Evolutionary conservation across 2,329 filamentous ascomycete species (phyloP), one percentile per base, ranked within the genome.

Genomic region (Leptodontidium sp.): DNA sequence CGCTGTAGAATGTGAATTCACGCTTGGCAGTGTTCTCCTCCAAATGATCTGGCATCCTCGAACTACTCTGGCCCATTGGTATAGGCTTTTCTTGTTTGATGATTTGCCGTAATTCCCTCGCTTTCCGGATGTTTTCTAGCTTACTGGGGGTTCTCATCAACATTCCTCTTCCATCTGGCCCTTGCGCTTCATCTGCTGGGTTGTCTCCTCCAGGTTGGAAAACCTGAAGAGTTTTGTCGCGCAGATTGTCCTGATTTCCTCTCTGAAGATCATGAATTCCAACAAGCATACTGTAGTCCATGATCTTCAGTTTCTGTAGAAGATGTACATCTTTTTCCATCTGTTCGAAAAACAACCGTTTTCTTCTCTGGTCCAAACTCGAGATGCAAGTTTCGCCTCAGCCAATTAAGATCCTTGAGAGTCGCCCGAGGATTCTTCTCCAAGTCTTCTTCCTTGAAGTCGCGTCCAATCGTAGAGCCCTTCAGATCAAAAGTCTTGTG

Each of bases 401-500:
- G 81, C 96, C 96, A 99, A 80, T 99, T 99, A 68, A 99, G 84
- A 79, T 99, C 96, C 80, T 99, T 99, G 77, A 98, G 81, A 0
- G 96, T 98, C 8, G 95, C 96, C 64, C 95, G 87, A 0, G 96
- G 95, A 77, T 99, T 98, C 76, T 91, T 90, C 73, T 91, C 92
- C 63, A 98, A 82, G 68, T 97, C 90, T 58, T 97, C 93, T 79
- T 98, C 96, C 75, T 85, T 91, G 79, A 96, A 95, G 79, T 98
- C 93, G 78, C 96, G 89, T 15, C 96, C 96, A 73, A 98, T 89
- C 0, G 95, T 98, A 7, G 96, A 98, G 9, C 96, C 96, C 82
- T 99, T 99, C 74, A 99, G 81, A 80, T 99, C 96, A 77, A 97
- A 99, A 2, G 94, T 99, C 77, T 93, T 90, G 82, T 99, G 96